Evolutionary conservation across 495 filamentous ascomycete genomes (phyloP), one percentile per base, ranked within the genome.

Genomic region (Penicillium manginii): DNA sequence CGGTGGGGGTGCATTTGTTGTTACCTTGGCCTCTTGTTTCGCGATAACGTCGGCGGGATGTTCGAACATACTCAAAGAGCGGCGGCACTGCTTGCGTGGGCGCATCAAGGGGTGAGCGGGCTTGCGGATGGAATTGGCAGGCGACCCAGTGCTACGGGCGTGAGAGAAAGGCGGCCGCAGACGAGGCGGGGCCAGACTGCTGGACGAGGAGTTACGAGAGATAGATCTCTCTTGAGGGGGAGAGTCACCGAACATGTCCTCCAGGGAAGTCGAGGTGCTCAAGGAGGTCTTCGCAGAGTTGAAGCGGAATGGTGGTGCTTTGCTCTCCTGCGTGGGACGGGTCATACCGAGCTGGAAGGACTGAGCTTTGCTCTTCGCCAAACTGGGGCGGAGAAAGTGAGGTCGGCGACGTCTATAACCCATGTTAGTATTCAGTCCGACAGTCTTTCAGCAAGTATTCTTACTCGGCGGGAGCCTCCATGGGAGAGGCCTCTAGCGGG

Each of bases 31-130:
- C 55, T 87, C 83, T 65, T 86, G 83, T 50, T 87, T 76, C 70
- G 89, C 88, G 71, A 96, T 88, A 19, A 97, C 81, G 67, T 98
- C 94, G 54, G 84, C 90, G 0, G 93, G 88, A 66, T 88, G 85
- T 71, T 98, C 94, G 74, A 93, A 98, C 94, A 98, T 98, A 79
- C 93, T 97, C 67, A 96, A 79, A 40, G 93, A 96, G 51, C 94
- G 85, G 29, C 94, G 86, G 61, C 91, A 93, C 59, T 91, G 90
- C 69, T 96, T 96, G 60, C 92, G 86, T 14, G 91, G 90, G 50
- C 93, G 87, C 71, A 84, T 81, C 53, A 85, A 83, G 18, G 86
- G 88, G 62, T 88, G 90, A 10, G 87, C 86, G 10, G 81, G 81
- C 51, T 91, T 90, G 55, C 91, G 85, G 43, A 88, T 75, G 54